Evolutionary conservation across 257 asterid species (phyloP), one percentile per base, ranked within the genome.

Genomic region (Vinca minor): DNA sequence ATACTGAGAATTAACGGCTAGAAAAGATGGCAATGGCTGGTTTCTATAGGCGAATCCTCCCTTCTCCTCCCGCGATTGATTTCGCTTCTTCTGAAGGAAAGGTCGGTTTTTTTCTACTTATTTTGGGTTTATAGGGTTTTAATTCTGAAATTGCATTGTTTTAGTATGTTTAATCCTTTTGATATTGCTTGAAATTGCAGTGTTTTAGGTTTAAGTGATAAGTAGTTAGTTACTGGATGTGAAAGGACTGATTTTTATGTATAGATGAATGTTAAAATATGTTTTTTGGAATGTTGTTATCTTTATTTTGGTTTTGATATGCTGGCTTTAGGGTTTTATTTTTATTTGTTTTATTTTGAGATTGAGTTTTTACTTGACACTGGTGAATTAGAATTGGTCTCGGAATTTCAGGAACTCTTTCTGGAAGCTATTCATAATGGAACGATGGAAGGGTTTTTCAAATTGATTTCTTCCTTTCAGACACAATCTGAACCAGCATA

Each of bases 401-500:
- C n/a, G 59, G 42, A 68, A 53, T 58, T 79, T 82, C 96, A 93
- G 99, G 86, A 83, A 78, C 95, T 93, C 25, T 89, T 93, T 69
- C 66, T 82, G 56, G 99, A 93, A 79, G 97, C 97, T 55, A 84
- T 84, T 58, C 96, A 84, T 72, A 79, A 76, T 76, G 99, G 99
- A 69, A 87, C 87, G 4, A 85, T 93, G 99, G 97, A 89, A 83
- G 90, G 94, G 17, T 93, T 93, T 73, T 93, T 88, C 85, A 93
- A 80, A 79, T 73, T 93, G 84, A 87, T 93, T 34, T 87, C 99
- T 66, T 83, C 84, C 83, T 93, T 93, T 77, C 97, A 93, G 83
- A 93, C 99, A 65, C 99, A 93, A 67, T 93, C 99, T 52, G 99
- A 93, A 77, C 97, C 99, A 72, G 96, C 99, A 59, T 93, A 81